A percentile compares a stretch with the other conserved stretches of the same genome.
These are phyloP conservation scores for Hemerocallis citrina DNA, from an alignment of 106 monocot genomes.

Conservation along the genomic window DNA sequence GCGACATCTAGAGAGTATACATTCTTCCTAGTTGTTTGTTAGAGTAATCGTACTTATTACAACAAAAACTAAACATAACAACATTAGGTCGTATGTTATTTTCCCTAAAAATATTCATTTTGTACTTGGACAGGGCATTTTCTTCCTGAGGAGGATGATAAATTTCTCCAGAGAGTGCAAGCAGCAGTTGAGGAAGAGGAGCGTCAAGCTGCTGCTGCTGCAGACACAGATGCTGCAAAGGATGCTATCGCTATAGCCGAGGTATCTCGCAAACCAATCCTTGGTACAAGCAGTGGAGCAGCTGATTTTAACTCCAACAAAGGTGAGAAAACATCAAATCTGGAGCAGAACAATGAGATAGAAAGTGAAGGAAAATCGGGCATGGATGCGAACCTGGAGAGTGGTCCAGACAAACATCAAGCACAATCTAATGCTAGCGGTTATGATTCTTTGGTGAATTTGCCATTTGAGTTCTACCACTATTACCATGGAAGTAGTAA, in stretches of 20 bases:
- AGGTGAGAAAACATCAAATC: slow-evolving; percentile 2
- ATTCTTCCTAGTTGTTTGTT: too few relatives aligned
- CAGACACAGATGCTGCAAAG: slow-evolving; percentile 72
- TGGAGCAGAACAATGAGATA: slow-evolving; percentile 4
- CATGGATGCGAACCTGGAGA: slow-evolving; percentile 6
- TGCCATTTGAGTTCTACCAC: slow-evolving; percentile 93
- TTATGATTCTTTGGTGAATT: slow-evolving; percentile 42
- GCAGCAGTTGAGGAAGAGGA: slow-evolving; percentile 95
- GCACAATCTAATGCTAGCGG: slow-evolving; percentile 14
- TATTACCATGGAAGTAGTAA: slow-evolving; percentile 94
- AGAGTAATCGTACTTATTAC: too few relatives aligned
- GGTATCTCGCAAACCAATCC: slow-evolving; percentile 49
- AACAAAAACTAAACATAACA: too few relatives aligned
- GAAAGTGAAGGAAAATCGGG: slow-evolving; percentile 17
- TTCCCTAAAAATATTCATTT: too few relatives aligned
- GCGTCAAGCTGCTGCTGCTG: slow-evolving; percentile 55
- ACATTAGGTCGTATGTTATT: too few relatives aligned
- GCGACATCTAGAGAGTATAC: too few relatives aligned
- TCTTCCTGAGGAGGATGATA: slow-evolving; percentile 94
- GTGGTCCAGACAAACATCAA: slow-evolving; percentile 14
- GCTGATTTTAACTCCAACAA: slow-evolving; percentile 9
- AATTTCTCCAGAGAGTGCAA: slow-evolving; percentile 81
- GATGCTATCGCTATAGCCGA: slow-evolving; percentile 88
- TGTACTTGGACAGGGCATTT: slow-evolving; percentile 68
- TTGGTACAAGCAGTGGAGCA: slow-evolving; percentile 9